These are phyloP conservation scores for Ogataea corticis DNA, from an alignment of 805 yeast genomes.

Conservation along the genomic window DNA sequence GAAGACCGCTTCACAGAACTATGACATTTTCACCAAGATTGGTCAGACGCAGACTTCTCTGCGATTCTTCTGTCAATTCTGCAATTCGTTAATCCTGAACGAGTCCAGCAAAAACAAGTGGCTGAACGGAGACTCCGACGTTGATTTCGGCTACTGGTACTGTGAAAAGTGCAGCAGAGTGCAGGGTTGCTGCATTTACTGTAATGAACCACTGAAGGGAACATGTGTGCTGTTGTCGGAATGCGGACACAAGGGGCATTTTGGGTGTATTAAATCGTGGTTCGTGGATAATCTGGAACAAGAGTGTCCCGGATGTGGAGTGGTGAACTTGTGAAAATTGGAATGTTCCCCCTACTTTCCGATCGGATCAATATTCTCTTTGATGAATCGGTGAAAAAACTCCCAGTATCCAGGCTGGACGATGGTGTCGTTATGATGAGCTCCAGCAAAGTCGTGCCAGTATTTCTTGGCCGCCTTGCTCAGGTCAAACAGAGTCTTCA, in stretches of 20 bases:
- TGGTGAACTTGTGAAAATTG: neutral
- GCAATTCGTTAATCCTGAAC: slow-evolving; percentile 59
- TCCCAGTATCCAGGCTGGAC: slow-evolving; percentile 79
- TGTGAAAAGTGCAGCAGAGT: slow-evolving; percentile 68
- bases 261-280: slow-evolving; percentile 79
- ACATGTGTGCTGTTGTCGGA: slow-evolving; percentile 56
- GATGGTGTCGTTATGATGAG: slow-evolving; percentile 84
- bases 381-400: slow-evolving; percentile 55
- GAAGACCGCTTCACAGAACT: slow-evolving; percentile 36
- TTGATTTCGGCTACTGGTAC: slow-evolving; percentile 75
- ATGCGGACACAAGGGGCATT: slow-evolving; percentile 91
- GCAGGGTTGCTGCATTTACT: slow-evolving; percentile 72
- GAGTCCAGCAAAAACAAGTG: slow-evolving; percentile 44
- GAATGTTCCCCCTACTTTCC: slow-evolving; percentile 24
- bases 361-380: slow-evolving; percentile 41
- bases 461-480: slow-evolving; percentile 53
- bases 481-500: slow-evolving; percentile 57
- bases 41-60: slow-evolving; percentile 43
- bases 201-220: slow-evolving; percentile 77
- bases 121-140: slow-evolving; percentile 25
- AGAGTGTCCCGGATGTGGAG: slow-evolving; percentile 83
- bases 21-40: slow-evolving; percentile 35
- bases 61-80: slow-evolving; percentile 60
- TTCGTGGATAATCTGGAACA: slow-evolving; percentile 59
- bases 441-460: slow-evolving; percentile 54